Evolutionary conservation across 2,329 filamentous ascomycete species (phyloP).

Genomic region (Fusarium siculi): DNA sequence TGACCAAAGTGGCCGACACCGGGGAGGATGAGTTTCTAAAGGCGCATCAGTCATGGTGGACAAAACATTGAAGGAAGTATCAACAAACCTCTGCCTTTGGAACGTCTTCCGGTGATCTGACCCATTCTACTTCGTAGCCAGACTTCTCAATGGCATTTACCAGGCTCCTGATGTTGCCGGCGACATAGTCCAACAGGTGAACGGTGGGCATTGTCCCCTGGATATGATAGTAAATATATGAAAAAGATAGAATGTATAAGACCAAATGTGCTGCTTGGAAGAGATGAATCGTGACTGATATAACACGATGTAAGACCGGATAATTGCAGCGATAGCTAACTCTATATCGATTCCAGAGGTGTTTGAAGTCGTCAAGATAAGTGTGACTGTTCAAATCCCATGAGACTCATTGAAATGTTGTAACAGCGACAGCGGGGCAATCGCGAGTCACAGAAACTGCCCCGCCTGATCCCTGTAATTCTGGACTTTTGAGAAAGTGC

Average conservation of each 20-base stretch:
- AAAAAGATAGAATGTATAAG: constrained; percentile 3
- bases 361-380: constrained; percentile 25
- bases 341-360: constrained; percentile 19
- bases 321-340: constrained; percentile 13
- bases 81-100: constrained; percentile 79
- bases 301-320: neutral
- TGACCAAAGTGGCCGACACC: constrained; percentile 98
- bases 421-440: constrained; percentile 42
- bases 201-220: constrained; percentile 74
- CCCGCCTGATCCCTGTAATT: constrained; percentile 44
- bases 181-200: constrained; percentile 87
- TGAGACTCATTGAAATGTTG: constrained; percentile 25
- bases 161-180: constrained; percentile 93
- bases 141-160: constrained; percentile 98
- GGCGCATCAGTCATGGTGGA: constrained; percentile 19
- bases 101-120: constrained; percentile 86
- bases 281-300: neutral
- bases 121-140: constrained; percentile 93
- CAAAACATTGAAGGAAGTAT: neutral
- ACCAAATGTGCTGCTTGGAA: neutral
- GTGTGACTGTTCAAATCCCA: constrained; percentile 26
- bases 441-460: constrained; percentile 30
- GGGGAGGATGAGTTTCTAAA: constrained; percentile 89
- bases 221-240: constrained; percentile 17
- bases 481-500: constrained; percentile 36